phyloP scores from a whole-genome alignment of 306 rosid species.

The Geum urbanum region DNA sequence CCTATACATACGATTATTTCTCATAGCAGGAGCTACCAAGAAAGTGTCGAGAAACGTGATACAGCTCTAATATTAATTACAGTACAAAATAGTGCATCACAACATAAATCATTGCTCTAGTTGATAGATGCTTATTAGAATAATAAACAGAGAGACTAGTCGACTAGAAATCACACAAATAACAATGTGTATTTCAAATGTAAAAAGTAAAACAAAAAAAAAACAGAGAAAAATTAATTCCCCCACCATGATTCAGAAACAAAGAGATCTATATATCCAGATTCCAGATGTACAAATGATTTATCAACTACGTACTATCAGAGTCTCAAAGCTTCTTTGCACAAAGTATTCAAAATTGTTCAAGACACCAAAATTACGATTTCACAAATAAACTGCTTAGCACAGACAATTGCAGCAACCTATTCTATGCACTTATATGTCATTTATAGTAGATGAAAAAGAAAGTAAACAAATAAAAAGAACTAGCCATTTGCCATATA shows the following conservation, averaged over 20 bases:
- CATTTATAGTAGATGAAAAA: too few species aligned
- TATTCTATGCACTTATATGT: not conserved
- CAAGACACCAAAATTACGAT: not conserved
- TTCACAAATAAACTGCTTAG: not conserved
- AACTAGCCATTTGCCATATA: not conserved
- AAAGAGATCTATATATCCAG: not conserved
- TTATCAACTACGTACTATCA: not conserved
- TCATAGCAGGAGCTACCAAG: not conserved
- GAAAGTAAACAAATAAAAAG: too few species aligned
- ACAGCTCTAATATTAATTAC: too few species aligned
- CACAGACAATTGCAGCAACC: not conserved
- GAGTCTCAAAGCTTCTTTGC: not conserved
- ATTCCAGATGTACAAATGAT: not conserved
- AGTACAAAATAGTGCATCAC: not conserved
- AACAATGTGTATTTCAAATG: too few species aligned
- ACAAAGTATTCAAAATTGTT: not conserved
- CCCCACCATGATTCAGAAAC: not conserved
- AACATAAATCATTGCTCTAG: not conserved
- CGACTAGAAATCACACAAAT: too few species aligned
- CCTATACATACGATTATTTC: not conserved
- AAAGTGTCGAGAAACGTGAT: not conserved
- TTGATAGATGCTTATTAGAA: not conserved
- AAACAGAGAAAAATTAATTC: not conserved
- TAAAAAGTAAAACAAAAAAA: too few species aligned
- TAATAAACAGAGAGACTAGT: too few species aligned